Percentiles rank a stretch among this genome's conserved stretches.
Conservation (phyloP, 176 grass and related monocot species). For the Juncus effusus region DNA sequence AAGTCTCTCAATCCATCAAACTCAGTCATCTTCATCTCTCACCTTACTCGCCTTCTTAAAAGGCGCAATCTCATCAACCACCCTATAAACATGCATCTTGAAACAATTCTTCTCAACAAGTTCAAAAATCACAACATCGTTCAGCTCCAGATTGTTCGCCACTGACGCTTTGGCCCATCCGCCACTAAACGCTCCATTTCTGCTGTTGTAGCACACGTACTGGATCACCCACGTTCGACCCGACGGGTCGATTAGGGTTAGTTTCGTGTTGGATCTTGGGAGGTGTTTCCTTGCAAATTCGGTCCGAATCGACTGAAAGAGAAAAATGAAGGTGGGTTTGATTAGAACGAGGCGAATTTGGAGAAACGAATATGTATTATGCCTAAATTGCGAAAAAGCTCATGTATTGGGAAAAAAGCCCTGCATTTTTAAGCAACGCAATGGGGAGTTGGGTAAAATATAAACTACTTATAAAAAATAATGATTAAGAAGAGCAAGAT, state of each 20-base stretch:
- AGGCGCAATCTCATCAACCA: conserved; percentile 52
- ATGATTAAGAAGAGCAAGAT: too few relatives aligned
- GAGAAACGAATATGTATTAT: too few relatives aligned
- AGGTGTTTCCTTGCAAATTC: conserved; percentile 49
- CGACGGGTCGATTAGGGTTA: conserved; percentile 73
- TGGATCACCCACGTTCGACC: conserved; percentile 59
- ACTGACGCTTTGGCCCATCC: conserved; percentile 67
- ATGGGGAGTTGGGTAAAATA: too few relatives aligned
- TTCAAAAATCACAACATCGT: conserved; percentile 79
- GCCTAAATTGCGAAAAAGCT: too few relatives aligned
- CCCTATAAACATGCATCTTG: conserved; percentile 83
- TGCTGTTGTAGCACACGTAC: conserved; percentile 42
- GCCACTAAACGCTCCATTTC: conserved; percentile 51
- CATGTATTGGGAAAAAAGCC: too few relatives aligned
- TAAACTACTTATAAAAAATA: too few relatives aligned
- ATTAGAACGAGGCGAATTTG: not conserved
- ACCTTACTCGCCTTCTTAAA: conserved; percentile 10
- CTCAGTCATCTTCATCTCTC: not conserved
- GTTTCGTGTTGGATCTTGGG: conserved; percentile 38
- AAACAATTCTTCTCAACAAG: conserved; percentile 57
- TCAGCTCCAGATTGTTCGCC: conserved; percentile 72
- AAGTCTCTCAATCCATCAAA: too few relatives aligned
- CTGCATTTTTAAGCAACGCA: too few relatives aligned
- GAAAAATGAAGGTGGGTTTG: conserved; percentile 13
- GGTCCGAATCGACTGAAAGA: conserved; percentile 50